Percentiles rank a stretch among this genome's conserved stretches.
phyloP scores from a whole-genome alignment of 1,139 yeast genomes.

The Pichia norvegensis region DNA sequence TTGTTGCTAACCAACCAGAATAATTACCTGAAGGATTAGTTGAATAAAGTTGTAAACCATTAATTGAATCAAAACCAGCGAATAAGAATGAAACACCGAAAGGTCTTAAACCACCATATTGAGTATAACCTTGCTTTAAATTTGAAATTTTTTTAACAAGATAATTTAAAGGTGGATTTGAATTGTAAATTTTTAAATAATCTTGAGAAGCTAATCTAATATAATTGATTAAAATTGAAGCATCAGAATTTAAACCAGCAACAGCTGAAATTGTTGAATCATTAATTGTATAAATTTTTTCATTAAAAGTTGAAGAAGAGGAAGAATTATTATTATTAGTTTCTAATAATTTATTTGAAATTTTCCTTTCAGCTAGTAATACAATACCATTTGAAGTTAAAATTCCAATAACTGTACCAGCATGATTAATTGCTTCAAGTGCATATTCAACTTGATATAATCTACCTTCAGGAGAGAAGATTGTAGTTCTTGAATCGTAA shows the following conservation, averaged over 20 bases:
- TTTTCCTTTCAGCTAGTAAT: constrained; percentile 92
- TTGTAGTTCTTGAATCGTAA: constrained; percentile 96
- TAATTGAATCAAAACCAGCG: constrained; percentile 91
- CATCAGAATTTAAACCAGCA: constrained; percentile 98
- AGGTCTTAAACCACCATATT: constrained; percentile 97
- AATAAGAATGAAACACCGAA: constrained; percentile 94
- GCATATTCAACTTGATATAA: constrained; percentile 96
- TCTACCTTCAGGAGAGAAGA: constrained; percentile 97
- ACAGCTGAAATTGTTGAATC: constrained; percentile 71
- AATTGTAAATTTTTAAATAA: constrained; percentile 77
- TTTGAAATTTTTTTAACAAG: constrained; percentile 87
- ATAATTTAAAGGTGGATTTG: constrained; percentile 85
- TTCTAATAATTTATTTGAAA: constrained; percentile 84
- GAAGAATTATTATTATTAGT: constrained; percentile 72
- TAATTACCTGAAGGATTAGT: constrained; percentile 97
- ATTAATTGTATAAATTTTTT: constrained; percentile 79
- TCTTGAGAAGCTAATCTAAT: constrained; percentile 84
- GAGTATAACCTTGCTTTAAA: constrained; percentile 95
- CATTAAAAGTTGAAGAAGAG: constrained; percentile 38
- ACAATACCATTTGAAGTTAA: constrained; percentile 91
- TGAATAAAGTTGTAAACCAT: constrained; percentile 86
- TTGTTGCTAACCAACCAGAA: constrained; percentile 97
- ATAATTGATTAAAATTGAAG: constrained; percentile 79
- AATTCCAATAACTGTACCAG: constrained; percentile 96
- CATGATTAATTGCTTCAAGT: constrained; percentile 93